These are phyloP conservation scores for Ophiostoma montium DNA, from an alignment of 2,329 filamentous ascomycete genomes.

Conservation along the genomic window DNA sequence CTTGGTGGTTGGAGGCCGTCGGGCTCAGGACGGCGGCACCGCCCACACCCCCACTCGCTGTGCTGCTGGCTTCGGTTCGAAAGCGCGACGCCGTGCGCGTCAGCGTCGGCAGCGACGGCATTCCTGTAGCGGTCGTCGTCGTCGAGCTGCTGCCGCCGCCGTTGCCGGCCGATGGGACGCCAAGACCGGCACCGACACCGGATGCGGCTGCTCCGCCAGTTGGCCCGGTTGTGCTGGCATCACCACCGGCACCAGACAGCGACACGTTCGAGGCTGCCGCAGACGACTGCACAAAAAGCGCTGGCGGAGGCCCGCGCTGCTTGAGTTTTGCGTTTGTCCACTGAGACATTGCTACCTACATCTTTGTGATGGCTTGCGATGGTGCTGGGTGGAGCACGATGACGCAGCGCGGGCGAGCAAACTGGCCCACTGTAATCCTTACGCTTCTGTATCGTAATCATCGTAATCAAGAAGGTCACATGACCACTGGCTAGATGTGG, in stretches of 20 bases:
- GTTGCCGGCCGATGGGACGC: background rate
- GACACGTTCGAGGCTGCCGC: slow-evolving; percentile 59
- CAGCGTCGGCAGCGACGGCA: slow-evolving; percentile 7
- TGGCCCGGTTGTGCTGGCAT: background rate
- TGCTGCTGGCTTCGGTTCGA: slow-evolving; percentile 4
- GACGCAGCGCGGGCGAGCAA: too few species aligned
- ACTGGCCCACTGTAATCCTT: too few species aligned
- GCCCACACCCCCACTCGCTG: background rate
- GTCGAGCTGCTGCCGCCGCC: too few species aligned
- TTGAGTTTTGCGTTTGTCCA: slow-evolving; percentile 31
- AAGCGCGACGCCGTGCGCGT: slow-evolving; percentile 11
- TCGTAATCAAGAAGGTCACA: too few species aligned
- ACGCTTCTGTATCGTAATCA: too few species aligned
- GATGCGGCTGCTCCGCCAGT: background rate
- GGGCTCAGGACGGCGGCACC: background rate
- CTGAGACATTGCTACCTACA: slow-evolving; percentile 25
- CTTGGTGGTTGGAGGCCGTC: background rate
- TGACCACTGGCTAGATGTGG: too few species aligned
- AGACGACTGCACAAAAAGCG: slow-evolving; percentile 71
- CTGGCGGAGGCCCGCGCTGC: slow-evolving; percentile 47
- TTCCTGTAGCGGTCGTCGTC: background rate
- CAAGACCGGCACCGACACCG: background rate
- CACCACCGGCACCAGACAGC: slow-evolving; percentile 24
- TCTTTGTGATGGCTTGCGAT: slow-evolving; percentile 1
- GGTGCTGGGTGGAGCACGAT: too few species aligned